These are phyloP conservation scores for Delitschia confertaspora DNA, from an alignment of 495 filamentous ascomycete species.

Conservation along the genomic window DNA sequence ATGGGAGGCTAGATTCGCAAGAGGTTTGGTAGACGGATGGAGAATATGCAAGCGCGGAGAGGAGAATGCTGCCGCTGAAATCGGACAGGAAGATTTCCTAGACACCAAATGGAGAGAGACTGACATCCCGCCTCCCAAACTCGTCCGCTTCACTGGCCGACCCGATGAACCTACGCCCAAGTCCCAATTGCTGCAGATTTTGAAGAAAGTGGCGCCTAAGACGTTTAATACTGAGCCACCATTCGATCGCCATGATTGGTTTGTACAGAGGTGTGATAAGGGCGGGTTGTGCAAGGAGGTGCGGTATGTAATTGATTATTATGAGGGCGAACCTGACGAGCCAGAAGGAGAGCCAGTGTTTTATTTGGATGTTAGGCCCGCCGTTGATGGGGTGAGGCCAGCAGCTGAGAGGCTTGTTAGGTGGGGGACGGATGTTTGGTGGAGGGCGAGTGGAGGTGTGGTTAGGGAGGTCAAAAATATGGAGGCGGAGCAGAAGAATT, in stretches of 20 bases:
- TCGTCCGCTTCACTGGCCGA: conserved; percentile 79
- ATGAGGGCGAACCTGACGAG: conserved; percentile 77
- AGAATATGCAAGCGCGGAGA: conserved; percentile 66
- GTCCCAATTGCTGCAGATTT: conserved; percentile 64
- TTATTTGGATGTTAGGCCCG: conserved; percentile 92
- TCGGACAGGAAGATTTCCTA: conserved; percentile 6
- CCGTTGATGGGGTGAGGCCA: conserved; percentile 70
- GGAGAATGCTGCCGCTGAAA: conserved; percentile 29
- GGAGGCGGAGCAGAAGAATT: conserved; percentile 20
- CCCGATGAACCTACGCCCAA: conserved; percentile 87
- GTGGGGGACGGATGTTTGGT: conserved; percentile 94
- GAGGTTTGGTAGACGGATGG: conserved; percentile 64
- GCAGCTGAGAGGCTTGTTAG: conserved; percentile 75
- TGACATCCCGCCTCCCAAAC: conserved; percentile 48
- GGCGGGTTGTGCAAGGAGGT: conserved; percentile 59
- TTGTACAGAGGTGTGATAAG: conserved; percentile 54
- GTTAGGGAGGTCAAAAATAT: conserved; percentile 30
- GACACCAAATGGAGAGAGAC: conserved; percentile 38
- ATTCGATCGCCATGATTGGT: conserved; percentile 99
- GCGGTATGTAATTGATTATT: conserved; percentile 97
- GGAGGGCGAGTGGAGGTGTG: conserved; percentile 64
- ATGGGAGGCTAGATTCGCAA: conserved; percentile 79
- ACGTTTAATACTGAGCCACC: conserved; percentile 73
- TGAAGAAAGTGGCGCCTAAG: conserved; percentile 70
- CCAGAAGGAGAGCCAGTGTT: conserved; percentile 90